These are phyloP conservation scores for Nicotiana rustica DNA, from an alignment of 305 asterid genomes.

Conservation along the genomic window DNA sequence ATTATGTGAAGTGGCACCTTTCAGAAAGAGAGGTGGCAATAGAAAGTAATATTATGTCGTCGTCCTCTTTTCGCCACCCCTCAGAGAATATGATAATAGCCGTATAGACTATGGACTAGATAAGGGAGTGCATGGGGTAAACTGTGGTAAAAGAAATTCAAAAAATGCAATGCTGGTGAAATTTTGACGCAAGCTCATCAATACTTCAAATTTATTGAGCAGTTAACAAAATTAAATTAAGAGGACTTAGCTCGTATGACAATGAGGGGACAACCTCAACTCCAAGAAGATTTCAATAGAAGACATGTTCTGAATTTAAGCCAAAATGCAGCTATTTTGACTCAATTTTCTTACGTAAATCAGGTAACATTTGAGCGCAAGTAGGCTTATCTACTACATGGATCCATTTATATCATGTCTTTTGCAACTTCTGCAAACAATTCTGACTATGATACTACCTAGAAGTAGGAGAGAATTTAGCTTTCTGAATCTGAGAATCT, in stretches of 20 bases:
- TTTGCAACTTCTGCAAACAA: not conserved
- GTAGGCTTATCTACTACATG: not conserved
- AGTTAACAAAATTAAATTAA: conserved; percentile 10
- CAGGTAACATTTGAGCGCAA: not conserved
- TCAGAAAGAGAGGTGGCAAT: conserved; percentile 9
- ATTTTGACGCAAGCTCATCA: not conserved
- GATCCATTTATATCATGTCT: not conserved
- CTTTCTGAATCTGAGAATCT: not conserved
- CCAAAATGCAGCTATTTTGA: not conserved
- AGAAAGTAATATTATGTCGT: not conserved
- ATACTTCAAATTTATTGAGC: not conserved
- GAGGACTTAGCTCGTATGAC: conserved; percentile 15
- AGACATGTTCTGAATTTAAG: not conserved
- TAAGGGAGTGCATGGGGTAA: not conserved
- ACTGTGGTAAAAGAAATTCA: not conserved
- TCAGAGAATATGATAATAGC: not conserved
- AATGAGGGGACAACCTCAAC: not conserved
- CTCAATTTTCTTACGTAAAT: not conserved
- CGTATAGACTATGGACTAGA: not conserved
- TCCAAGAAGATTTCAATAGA: not conserved
- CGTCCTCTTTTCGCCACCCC: not conserved
- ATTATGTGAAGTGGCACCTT: conserved; percentile 10
- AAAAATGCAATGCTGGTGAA: not conserved
- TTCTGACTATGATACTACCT: not conserved
- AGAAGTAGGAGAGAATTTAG: not conserved